Conservation (phyloP, 139 green algal genomes). For the Ulvella scutata region DNA sequence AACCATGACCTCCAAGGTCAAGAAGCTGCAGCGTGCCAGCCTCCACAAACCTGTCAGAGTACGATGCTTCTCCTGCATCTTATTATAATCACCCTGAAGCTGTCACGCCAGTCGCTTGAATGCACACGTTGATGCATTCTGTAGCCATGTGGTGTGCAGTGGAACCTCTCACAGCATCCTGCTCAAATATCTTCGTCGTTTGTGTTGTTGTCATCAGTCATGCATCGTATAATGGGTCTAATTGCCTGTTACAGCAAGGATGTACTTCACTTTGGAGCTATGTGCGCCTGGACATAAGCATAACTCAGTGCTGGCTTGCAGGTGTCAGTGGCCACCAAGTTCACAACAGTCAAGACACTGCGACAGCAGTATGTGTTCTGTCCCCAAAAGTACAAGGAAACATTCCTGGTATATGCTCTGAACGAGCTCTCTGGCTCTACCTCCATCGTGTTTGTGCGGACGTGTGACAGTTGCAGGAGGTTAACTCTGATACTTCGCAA, state of each 20-base stretch:
- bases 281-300: too few species aligned
- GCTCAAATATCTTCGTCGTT: too few species aligned
- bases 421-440: constrained; percentile 68
- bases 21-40: constrained; percentile 95
- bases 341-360: constrained; percentile 91
- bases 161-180: too few species aligned
- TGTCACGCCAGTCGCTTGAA: too few species aligned
- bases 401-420: constrained; percentile 76
- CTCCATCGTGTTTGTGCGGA: constrained; percentile 87
- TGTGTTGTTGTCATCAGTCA: too few species aligned
- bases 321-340: constrained; percentile 91
- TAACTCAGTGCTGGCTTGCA: neutral
- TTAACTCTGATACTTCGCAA: constrained; percentile 89
- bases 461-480: constrained; percentile 78
- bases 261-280: too few species aligned
- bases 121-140: too few species aligned
- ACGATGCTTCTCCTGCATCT: too few species aligned
- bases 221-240: too few species aligned
- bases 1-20: constrained; percentile 98
- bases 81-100: too few species aligned
- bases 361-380: constrained; percentile 97
- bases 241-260: too few species aligned
- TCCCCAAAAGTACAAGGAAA: constrained; percentile 98
- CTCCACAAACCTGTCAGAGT: constrained; percentile 80
- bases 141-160: too few species aligned